Evolutionary conservation across 805 yeast species (phyloP), one percentile per base, ranked within the genome.

Genomic region (Candida odintsovae): DNA sequence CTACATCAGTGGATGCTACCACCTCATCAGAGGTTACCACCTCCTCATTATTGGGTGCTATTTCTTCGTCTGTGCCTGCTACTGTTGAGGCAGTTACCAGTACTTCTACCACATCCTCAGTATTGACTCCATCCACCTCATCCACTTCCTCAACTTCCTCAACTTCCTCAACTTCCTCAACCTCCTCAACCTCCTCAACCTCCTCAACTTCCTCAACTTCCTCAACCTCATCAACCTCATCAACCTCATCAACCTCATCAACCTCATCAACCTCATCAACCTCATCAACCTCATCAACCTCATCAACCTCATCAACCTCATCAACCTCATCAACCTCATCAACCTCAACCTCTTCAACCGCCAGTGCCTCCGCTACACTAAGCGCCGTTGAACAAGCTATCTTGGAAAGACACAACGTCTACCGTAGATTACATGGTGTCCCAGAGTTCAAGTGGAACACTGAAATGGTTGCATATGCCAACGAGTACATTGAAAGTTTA

Each of bases 401-500:
- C 35, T 65, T 80, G 53, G 67, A 66, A 41, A 74, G 70, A 41
- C 83, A 79, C 62, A 82, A 81, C 61, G 47, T 49, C 16, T 64
- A 71, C 56, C 71, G 86, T 67, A 69, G 77, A 25, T 47, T 54
- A 16, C 83, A 77, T 57, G 66, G 69, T 33, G 73, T 69, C 29
- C 65, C 67, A 8, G 62, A 66, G 11, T 63, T 82, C 52, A 54
- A 69, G 6, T 82, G 86, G 86, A 70, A 70, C 47, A 57, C 69
- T 22, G 59, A 61, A 2, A 61, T 76, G 42, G 75, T 70, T 43
- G 56, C 63, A 9, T 78, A 72, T 57, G 85, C 86, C 47, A 69
- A 63, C 55, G 58, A 64, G 40, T 80, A 77, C 54, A 79, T 80
- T 42, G 70, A 64, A 59, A 62, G 55, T 9, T 42, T 67, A 21